Evolutionary conservation across 2,329 filamentous ascomycete species (phyloP), one percentile per base, ranked within the genome.

Genomic region (Penicillium sclerotiorum): DNA sequence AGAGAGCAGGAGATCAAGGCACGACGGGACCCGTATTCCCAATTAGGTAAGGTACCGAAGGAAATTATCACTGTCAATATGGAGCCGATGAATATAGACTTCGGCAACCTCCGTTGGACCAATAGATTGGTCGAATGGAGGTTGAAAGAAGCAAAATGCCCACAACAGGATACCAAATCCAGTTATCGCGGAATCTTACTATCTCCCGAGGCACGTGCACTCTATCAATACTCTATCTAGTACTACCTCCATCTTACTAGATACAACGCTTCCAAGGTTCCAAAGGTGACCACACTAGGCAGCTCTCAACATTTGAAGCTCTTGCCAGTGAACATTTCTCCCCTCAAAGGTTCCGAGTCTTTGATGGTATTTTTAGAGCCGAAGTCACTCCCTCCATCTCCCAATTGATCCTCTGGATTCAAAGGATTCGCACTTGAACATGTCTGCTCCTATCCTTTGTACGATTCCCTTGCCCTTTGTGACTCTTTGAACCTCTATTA

Each of bases 21-120:
- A 27, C 25, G n/a, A 18, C 46, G 46, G 53, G 50, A 53, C 37
- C 22, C 13, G 40, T 40, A 53, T 50, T 42, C 53, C 50, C 50
- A 45, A 46, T 46, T 11, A 22, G 47, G 53, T 32, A 53, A 55
- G 28, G 45, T 43, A 36, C 39, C 47, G 25, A 39, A 37, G 36
- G 33, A 22, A 20, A 4, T 25, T 30, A 33, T 20, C 35, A 20
- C 7, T 5, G 23, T 30, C 30, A n/a, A 45, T 33, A 37, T n/a
- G n/a, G n/a, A n/a, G n/a, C 40, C 20, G 39, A 18, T 33, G 15
- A 44, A 33, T 40, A 43, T 22, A 20, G 41, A 18, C 46, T 41
- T 50, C 44, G 50, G 50, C 30, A 37, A 43, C 50, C 44, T 32
- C 44, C 50, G 50, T 39, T 36, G 39, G 43, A 30, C 40, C 44